phyloP scores from a whole-genome alignment of 78 protist species.

The Emiliania huxleyi region DNA sequence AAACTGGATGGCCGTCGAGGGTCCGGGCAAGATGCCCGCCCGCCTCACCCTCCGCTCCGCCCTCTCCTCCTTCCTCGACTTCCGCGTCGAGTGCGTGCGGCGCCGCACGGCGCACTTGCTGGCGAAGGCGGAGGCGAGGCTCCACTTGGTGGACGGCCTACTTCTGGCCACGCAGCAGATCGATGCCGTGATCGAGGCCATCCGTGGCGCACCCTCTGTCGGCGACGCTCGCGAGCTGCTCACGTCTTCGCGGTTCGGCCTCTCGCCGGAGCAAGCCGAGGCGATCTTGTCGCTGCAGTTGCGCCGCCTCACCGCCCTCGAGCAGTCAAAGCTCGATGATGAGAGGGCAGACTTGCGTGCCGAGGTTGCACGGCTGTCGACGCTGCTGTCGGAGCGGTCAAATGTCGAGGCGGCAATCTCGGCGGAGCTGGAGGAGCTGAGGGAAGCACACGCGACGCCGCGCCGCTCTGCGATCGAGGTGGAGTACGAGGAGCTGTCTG shows the following conservation, averaged over 20 bases:
- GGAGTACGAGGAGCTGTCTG: not conserved
- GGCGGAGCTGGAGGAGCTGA: not conserved
- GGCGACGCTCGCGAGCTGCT: not conserved
- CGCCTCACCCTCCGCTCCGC: not conserved
- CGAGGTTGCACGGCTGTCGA: not conserved
- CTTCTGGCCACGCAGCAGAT: not conserved
- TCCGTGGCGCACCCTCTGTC: not conserved
- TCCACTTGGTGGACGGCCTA: not conserved
- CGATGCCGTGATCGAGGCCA: not conserved
- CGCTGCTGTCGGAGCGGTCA: not conserved
- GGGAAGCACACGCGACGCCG: not conserved
- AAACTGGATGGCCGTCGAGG: not conserved
- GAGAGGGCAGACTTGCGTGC: not conserved
- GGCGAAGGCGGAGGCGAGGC: not conserved
- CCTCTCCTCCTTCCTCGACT: not conserved
- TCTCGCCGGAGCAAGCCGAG: not conserved
- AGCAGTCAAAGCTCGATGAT: not conserved
- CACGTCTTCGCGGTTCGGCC: not conserved
- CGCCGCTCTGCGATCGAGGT: not conserved
- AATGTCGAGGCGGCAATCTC: not conserved
- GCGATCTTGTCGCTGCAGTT: slow-evolving; percentile 11
- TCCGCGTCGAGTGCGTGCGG: not conserved
- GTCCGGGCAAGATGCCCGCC: not conserved
- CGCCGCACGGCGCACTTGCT: not conserved
- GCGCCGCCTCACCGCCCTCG: slow-evolving; percentile 19